A percentile compares a stretch with the other conserved stretches of the same genome.
These are phyloP conservation scores for Pyricularia sp. DNA, from an alignment of 2,329 filamentous ascomycete genomes.

Conservation along the genomic window DNA sequence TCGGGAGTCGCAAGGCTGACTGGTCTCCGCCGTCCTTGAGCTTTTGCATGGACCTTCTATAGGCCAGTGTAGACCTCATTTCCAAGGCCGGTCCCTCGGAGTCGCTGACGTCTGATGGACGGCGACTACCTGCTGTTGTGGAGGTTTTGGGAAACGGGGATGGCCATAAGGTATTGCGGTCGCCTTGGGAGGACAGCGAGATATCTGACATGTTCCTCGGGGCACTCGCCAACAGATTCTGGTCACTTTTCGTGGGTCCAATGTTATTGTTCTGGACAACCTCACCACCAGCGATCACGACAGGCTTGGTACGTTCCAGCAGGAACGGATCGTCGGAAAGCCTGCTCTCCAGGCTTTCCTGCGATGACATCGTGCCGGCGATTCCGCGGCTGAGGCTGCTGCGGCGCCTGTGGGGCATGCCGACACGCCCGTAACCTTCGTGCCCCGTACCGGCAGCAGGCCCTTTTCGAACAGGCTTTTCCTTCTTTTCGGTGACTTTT, in stretches of 20 bases:
- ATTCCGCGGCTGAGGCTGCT: slow-evolving; percentile 53
- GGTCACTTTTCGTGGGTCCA: slow-evolving; percentile 38
- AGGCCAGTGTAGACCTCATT: slow-evolving; percentile 43
- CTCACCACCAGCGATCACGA: slow-evolving; percentile 56
- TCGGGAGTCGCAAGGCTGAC: slow-evolving; percentile 36
- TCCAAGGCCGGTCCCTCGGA: slow-evolving; percentile 30
- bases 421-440: slow-evolving; percentile 69
- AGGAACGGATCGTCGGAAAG: slow-evolving; percentile 46
- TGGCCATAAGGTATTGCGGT: slow-evolving; percentile 40
- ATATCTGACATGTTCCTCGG: slow-evolving; percentile 31
- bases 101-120: slow-evolving; percentile 48
- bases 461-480: slow-evolving; percentile 58
- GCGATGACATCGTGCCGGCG: slow-evolving; percentile 34
- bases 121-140: slow-evolving; percentile 19
- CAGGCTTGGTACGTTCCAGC: slow-evolving; percentile 52
- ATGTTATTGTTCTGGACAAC: slow-evolving; percentile 51
- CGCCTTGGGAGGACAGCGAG: slow-evolving; percentile 29
- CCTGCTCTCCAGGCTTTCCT: slow-evolving; percentile 38
- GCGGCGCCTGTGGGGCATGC: slow-evolving; percentile 38
- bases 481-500: slow-evolving; percentile 39
- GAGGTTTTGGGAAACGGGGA: slow-evolving; percentile 38
- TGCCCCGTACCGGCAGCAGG: slow-evolving; percentile 90
- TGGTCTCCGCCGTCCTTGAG: slow-evolving; percentile 20
- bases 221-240: slow-evolving; percentile 27
- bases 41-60: slow-evolving; percentile 43